These are phyloP conservation scores for Skeletonema costatum DNA, from an alignment of 108 stramenopile genomes.

Conservation along the genomic window DNA sequence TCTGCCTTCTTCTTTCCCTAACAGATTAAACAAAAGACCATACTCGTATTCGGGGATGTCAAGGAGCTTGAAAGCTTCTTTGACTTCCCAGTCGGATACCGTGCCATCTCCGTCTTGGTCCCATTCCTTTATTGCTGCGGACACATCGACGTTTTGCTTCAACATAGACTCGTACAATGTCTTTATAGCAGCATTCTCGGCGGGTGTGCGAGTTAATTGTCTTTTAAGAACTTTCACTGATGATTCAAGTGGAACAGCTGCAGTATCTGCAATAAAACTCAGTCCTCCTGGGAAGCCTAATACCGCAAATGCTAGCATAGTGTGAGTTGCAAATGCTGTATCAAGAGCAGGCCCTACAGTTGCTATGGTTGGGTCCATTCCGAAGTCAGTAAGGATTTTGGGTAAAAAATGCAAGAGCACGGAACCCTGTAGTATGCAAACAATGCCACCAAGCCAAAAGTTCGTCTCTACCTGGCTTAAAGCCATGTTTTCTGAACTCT, in stretches of 20 bases:
- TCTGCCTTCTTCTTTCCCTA: conserved; percentile 12
- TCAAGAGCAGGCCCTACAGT: conserved; percentile 37
- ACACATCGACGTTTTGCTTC: conserved; percentile 13
- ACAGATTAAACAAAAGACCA: conserved; percentile 1
- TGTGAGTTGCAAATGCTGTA: conserved; percentile 29
- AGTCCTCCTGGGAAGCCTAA: conserved; percentile 30
- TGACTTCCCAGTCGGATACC: conserved; percentile 29
- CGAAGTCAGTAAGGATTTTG: conserved; percentile 30
- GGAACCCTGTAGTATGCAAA: conserved; percentile 31
- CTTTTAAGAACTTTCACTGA: conserved; percentile 10
- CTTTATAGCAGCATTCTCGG: conserved; percentile 30
- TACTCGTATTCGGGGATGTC: conserved; percentile 21
- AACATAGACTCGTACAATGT: conserved; percentile 36
- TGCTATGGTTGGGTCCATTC: conserved; percentile 35
- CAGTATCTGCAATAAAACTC: conserved; percentile 28
- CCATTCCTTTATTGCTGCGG: conserved; percentile 16
- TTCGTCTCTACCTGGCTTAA: conserved; percentile 45
- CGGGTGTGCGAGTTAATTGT: conserved; percentile 19
- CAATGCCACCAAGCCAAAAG: conserved; percentile 45
- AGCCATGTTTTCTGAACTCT: conserved; percentile 23
- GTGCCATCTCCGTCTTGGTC: conserved; percentile 38
- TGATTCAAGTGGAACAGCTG: conserved; percentile 33
- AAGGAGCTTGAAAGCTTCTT: conserved; percentile 26
- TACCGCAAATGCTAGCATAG: conserved; percentile 13
- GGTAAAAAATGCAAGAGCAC: conserved; percentile 41